Conservation (phyloP, 176 grass and related monocot species). For the Oryza glumipatula region DNA sequence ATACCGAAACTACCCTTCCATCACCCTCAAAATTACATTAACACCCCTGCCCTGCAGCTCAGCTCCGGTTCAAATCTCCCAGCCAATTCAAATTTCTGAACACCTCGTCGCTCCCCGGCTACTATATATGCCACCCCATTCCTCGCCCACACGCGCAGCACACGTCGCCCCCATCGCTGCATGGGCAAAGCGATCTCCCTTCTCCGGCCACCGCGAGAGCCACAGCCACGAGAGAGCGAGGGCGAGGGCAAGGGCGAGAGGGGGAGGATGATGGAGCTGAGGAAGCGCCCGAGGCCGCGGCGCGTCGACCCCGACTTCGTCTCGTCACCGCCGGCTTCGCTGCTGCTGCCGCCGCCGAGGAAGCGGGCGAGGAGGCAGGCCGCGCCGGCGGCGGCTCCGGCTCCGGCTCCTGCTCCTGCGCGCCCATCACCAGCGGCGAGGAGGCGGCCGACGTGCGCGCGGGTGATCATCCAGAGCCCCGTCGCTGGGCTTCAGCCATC, state of each 20-base stretch:
- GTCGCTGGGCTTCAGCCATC: slow-evolving; percentile 36
- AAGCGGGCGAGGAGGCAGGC: slow-evolving; percentile 40
- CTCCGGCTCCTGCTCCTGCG: not conserved
- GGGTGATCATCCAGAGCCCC: slow-evolving; percentile 34
- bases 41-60: not conserved
- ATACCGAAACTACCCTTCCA: not conserved
- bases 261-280: slow-evolving; percentile 41
- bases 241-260: slow-evolving; percentile 34
- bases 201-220: slow-evolving; percentile 33
- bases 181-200: slow-evolving; percentile 64
- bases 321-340: slow-evolving; percentile 29
- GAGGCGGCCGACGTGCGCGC: slow-evolving; percentile 29
- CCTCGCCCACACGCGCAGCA: slow-evolving; percentile 19
- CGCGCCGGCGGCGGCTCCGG: not conserved
- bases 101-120: slow-evolving; percentile 23
- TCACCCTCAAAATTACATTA: not conserved
- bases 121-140: slow-evolving; percentile 38
- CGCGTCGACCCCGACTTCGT: slow-evolving; percentile 55
- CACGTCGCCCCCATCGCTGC: slow-evolving; percentile 42
- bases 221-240: slow-evolving; percentile 23
- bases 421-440: not conserved
- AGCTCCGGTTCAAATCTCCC: slow-evolving; percentile 3
- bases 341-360: slow-evolving; percentile 24
- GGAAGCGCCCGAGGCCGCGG: slow-evolving; percentile 45
- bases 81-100: slow-evolving; percentile 68